phyloP scores from a whole-genome alignment of 2,329 filamentous ascomycete species.

The Claviceps sp. region DNA sequence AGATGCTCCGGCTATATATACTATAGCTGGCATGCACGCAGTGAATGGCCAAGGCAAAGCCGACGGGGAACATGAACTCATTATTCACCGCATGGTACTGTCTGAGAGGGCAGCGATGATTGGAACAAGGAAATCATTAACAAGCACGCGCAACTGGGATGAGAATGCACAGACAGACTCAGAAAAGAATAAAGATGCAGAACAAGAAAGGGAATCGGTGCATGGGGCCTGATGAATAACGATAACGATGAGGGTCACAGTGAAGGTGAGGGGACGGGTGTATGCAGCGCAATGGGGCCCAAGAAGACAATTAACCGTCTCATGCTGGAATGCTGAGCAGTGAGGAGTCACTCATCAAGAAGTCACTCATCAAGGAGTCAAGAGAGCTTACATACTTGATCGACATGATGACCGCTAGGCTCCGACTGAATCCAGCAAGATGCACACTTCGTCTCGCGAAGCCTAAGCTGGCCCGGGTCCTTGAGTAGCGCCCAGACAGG shows the following conservation, averaged over 20 bases:
- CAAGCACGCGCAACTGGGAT: background rate
- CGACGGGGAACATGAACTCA: background rate
- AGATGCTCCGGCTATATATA: background rate
- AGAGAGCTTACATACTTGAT: constrained; percentile 36
- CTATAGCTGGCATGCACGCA: background rate
- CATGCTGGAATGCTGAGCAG: constrained; percentile 7
- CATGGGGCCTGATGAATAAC: constrained; percentile 2
- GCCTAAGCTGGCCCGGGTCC: constrained; percentile 2
- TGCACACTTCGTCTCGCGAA: constrained; percentile 1
- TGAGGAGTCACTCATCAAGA: constrained; percentile 8
- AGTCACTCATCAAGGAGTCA: too few species aligned
- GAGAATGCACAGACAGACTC: background rate
- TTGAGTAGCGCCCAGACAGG: constrained; percentile 1
- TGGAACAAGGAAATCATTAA: background rate
- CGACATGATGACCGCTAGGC: constrained; percentile 32
- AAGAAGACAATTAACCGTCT: constrained; percentile 5
- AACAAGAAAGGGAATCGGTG: background rate
- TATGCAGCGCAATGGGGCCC: constrained; percentile 3
- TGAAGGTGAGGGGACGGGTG: background rate
- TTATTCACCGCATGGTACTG: background rate
- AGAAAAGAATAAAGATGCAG: constrained; percentile 1
- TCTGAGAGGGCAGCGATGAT: background rate
- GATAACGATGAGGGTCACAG: background rate
- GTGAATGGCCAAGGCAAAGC: background rate
- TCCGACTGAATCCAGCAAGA: constrained; percentile 17